These are phyloP conservation scores for Brasenia schreberi DNA, from an alignment of 164 flowering plant species.

Conservation along the genomic window DNA sequence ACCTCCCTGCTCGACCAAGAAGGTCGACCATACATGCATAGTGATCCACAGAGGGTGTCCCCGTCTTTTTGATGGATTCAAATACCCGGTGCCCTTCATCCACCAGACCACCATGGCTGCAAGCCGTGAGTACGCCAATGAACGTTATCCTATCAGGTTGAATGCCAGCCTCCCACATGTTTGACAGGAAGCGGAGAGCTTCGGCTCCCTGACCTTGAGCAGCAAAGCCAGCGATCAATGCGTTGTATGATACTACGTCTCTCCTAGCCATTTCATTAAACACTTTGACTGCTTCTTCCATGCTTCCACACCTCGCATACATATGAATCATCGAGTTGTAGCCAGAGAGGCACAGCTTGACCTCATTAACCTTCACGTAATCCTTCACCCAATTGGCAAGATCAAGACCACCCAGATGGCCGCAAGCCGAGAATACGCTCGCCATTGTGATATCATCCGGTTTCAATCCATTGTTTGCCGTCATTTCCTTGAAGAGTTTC, in stretches of 20 bases:
- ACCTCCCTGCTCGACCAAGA: slow-evolving; percentile 45
- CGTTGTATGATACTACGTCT: slow-evolving; percentile 57
- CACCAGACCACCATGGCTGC: slow-evolving; percentile 59
- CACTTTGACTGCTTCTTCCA: slow-evolving; percentile 34
- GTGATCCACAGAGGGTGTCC: slow-evolving; percentile 46
- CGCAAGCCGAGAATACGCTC: slow-evolving; percentile 67
- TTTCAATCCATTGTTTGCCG: slow-evolving; percentile 5
- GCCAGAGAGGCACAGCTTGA: slow-evolving; percentile 35
- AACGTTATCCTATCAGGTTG: slow-evolving; percentile 52
- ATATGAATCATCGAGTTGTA: slow-evolving; percentile 53
- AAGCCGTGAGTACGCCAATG: slow-evolving; percentile 59
- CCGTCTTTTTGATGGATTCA: slow-evolving; percentile 19
- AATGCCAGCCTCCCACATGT: slow-evolving; percentile 39
- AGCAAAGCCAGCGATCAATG: slow-evolving; percentile 60
- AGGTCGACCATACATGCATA: slow-evolving; percentile 74
- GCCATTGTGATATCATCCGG: slow-evolving; percentile 74
- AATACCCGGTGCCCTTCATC: slow-evolving; percentile 48
- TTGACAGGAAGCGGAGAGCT: slow-evolving; percentile 24
- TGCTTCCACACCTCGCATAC: slow-evolving; percentile 74
- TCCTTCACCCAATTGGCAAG: slow-evolving; percentile 36
- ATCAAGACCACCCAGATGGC: slow-evolving; percentile 58
- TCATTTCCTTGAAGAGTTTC: slow-evolving; percentile 52
- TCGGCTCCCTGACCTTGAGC: slow-evolving; percentile 45
- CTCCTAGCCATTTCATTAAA: slow-evolving; percentile 37
- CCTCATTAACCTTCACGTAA: slow-evolving; percentile 16